Evolutionary conservation across 257 asterid species (phyloP), one percentile per base, ranked within the genome.

Genomic region (Rauvolfia tetraphylla): DNA sequence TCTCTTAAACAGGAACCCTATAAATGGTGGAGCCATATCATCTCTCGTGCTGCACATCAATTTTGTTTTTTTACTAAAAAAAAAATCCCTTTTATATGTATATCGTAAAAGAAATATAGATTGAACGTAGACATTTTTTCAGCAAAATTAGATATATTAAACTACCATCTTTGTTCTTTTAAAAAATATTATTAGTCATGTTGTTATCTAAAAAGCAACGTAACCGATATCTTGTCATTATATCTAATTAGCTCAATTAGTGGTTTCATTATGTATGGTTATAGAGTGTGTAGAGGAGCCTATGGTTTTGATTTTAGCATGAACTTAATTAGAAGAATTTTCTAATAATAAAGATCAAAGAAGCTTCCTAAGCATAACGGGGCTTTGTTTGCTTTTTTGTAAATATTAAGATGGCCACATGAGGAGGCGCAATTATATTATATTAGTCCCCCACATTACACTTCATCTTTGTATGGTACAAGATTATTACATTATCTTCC

Each of bases 11-110:
- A 81, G 76, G 59, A 71, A 7, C 57, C 29, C 53, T 68, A 36
- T 61, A 72, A 72, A 71, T 78, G 86, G 88, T 78, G 88, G 87
- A 88, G 70, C 62, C 90, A 84, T 33, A 41, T 67, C 76, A 63
- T 41, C 31, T 67, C 76, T 81, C 84, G 83, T 84, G 80, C 74
- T 77, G 67, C 73, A 76, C 71, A 81, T 81, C 84, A 75, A 58
- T 72, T 58, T 41, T 71, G 12, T 80, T 73, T 82, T 73, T 67
- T 34, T 65, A 17, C 17, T 15, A 53, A 3, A 18, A 17, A 53
- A 53, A 1, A 1, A 12, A 7, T 51, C 15, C 3, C 1, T 46
- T 46, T 46, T 46, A 8, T 8, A 4, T 51, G 14, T 51, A 51
- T 13, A 15, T 1, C 29, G 29, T 0, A 5, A 46, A 54, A 56